Conservation (phyloP, 441 rosid genomes). For the Theobroma grandiflorum region DNA sequence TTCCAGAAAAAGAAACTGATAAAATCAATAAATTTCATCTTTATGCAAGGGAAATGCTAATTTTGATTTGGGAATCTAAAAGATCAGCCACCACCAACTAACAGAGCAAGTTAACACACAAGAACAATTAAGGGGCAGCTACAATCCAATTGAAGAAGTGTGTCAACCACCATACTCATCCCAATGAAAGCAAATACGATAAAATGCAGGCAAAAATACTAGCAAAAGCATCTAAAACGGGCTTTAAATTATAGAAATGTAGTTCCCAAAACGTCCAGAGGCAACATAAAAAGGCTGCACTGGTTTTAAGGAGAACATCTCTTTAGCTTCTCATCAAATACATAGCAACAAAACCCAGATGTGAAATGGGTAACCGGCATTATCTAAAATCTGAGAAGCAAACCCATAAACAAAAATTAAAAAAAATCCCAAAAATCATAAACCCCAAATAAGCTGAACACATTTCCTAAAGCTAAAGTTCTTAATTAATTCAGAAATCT, state of each 20-base stretch:
- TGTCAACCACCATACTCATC: not conserved
- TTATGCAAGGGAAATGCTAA: not conserved
- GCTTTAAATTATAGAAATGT: conserved; percentile 26
- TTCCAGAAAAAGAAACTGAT: not conserved
- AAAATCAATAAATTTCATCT: not conserved
- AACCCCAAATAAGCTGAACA: not conserved
- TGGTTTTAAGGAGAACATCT: conserved; percentile 79
- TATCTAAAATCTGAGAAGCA: conserved; percentile 6
- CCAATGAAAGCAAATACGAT: not conserved
- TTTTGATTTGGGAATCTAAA: not conserved
- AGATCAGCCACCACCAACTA: not conserved
- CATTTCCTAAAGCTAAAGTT: not conserved
- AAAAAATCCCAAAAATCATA: not conserved
- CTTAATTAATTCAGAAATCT: not conserved
- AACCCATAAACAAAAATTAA: conserved; percentile 32
- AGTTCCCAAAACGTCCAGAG: conserved; percentile 82
- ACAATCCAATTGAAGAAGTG: not conserved
- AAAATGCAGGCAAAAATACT: not conserved
- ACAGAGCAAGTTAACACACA: not conserved
- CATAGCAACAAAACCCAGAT: conserved; percentile 33
- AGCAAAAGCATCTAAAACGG: not conserved
- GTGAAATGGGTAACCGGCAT: conserved; percentile 27
- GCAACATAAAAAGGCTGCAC: conserved; percentile 46
- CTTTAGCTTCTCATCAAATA: conserved; percentile 52
- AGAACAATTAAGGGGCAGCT: not conserved